Evolutionary conservation across 2,329 filamentous ascomycete species (phyloP), one percentile per base, ranked within the genome.

Genomic region (Didymosphaeria variabile): DNA sequence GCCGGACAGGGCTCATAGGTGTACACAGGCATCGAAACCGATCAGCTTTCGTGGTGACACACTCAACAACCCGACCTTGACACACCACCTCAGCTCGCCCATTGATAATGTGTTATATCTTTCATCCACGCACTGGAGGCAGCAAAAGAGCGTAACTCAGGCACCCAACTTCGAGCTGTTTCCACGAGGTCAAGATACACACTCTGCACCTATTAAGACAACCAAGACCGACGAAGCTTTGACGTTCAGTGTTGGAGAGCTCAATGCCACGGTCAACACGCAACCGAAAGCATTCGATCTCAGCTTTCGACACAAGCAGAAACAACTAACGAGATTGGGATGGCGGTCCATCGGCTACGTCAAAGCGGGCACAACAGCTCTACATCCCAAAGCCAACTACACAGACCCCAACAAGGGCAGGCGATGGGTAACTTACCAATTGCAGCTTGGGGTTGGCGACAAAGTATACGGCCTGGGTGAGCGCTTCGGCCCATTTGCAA

Each of bases 381-480:
- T 64, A 26, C 62, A 64, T 42, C 62, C 62, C 8, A 62, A 62
- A 44, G 62, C 62, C 3, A 64, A 64, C 46, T 64, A 64, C 49
- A 64, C 62, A 21, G 44, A 64, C 23, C 62, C 62, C 8, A 64
- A 64, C 49, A 61, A 62, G 29, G 62, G 62, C 17, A 57, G 59
- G 56, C 29, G 62, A 59, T 64, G 55, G 62, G 59, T 64, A 10
- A 64, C 62, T 2, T 64, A 64, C 46, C 62, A 64, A 50, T 45
- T 62, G 6, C 59, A 64, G 47, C 53, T 64, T 13, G 62, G 62
- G 29, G 62, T 64, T 9, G 62, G 62, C 8, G 59, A 64, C 9
- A 64, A 64, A 23, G 59, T 64, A 2, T 64, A 64, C 52, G 62
- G 62, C 7, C 56, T 64, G 21, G 62, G 59, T 29, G 62, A 64